Evolutionary conservation across 1,284 basidiomycete species (phyloP), one percentile per base, ranked within the genome.

Genomic region (Ceratobasidium sp.): DNA sequence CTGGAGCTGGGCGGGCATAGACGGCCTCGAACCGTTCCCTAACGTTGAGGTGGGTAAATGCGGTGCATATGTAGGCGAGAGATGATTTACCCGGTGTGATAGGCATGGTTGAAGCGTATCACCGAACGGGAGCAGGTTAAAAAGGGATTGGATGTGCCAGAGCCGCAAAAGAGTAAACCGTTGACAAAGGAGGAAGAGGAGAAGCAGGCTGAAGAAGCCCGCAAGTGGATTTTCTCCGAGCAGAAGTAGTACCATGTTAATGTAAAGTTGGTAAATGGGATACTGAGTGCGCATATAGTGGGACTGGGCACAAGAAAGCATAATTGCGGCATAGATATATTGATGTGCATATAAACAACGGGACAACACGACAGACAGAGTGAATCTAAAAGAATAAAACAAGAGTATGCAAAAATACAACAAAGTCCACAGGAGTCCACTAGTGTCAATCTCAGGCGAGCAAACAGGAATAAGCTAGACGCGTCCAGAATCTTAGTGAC

Each of bases 11-110:
- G 78, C 84, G 7, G 85, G 85, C 20, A 79, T 88, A 50, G 80
- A 85, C 50, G 81, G 78, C 31, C 77, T 90, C 38, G 80, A 83
- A 47, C 81, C 84, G 60, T 91, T 82, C 80, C 87, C 89, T 0
- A 78, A 78, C 55, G 75, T 90, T 55, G 83, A 85, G 79, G 85
- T 82, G 71, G 57, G 74, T 68, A 27, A 17, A 22, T 31, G 13
- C 2, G 27, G 1, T 4, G 25, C 60, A 43, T 56, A 45, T 31
- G 22, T 32, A n/a, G 32, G 32, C 8, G 22, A 4, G 15, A 8
- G 35, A 47, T 47, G 32, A 50, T 20, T 38, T 17, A 43, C 31
- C 3, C 3, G 68, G 17, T n/a, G 15, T 52, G 12, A 27, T 34
- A 78, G 72, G 79, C 79, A 6, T 86, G 84, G 84, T 42, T 83